Evolutionary conservation across 371 early-diverging fungal species (phyloP).

Genomic region (Apophysomyces ossiformis): DNA sequence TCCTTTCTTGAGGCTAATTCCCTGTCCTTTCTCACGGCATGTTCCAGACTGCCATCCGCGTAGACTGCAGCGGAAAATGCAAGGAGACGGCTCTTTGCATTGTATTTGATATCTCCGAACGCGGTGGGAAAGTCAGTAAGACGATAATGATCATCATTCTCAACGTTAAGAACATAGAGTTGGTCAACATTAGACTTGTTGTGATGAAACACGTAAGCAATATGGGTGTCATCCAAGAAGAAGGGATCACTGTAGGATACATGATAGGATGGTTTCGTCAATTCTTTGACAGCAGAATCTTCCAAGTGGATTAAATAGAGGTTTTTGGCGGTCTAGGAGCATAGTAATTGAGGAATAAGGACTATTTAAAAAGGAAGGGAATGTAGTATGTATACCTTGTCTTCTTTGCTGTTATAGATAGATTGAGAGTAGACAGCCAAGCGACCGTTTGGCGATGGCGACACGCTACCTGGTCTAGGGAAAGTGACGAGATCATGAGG

Average conservation of each 20-base stretch:
- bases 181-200: constrained; percentile 32
- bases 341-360: no score
- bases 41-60: constrained; percentile 45
- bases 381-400: constrained; percentile 35
- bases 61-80: constrained; percentile 64
- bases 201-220: constrained; percentile 54
- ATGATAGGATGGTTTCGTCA: constrained; percentile 49
- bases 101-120: constrained; percentile 52
- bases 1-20: constrained; percentile 52
- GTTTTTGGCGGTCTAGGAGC: constrained; percentile 44
- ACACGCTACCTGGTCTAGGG: constrained; percentile 51
- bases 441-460: constrained; percentile 52
- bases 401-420: constrained; percentile 44
- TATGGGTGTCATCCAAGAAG: constrained; percentile 55
- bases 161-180: constrained; percentile 47
- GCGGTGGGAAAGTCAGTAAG: constrained; percentile 57
- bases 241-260: constrained; percentile 54
- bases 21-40: constrained; percentile 47
- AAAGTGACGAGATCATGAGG: constrained; percentile 58
- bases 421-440: constrained; percentile 59
- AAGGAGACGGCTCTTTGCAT: constrained; percentile 43
- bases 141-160: constrained; percentile 41
- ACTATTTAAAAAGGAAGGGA: not conserved
- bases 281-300: constrained; percentile 25
- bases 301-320: constrained; percentile 48